phyloP scores from a whole-genome alignment of 2,329 filamentous ascomycete genomes.

The Eurotiales sp. region DNA sequence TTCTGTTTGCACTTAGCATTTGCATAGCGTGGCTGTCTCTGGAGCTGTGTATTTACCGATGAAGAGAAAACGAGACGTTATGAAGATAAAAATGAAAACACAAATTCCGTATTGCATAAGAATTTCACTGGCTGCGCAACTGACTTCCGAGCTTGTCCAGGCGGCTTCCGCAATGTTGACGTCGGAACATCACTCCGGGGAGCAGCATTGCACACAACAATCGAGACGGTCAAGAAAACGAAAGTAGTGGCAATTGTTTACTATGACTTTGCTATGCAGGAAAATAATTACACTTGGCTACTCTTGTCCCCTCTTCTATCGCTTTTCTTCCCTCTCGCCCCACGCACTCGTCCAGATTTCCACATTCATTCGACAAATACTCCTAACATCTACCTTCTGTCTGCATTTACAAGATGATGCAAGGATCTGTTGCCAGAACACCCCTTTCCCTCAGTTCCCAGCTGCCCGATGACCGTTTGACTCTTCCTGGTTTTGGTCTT shows the following conservation, averaged over 20 bases:
- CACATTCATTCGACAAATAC: neutral
- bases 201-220: neutral
- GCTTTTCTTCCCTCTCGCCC: neutral
- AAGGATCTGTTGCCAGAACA: constrained; percentile 1
- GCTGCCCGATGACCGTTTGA: constrained; percentile 15
- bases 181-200: constrained; percentile 9
- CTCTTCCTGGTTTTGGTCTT: constrained; percentile 32
- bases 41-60: neutral
- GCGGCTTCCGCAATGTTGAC: constrained; percentile 12
- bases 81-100: neutral
- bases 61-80: neutral
- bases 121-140: constrained; percentile 11
- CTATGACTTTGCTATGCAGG: too few species aligned
- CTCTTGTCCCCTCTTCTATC: neutral
- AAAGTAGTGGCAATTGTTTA: too few species aligned
- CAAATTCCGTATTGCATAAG: too few species aligned
- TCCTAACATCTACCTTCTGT: neutral
- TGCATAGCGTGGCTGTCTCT: constrained; percentile 15
- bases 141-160: constrained; percentile 6
- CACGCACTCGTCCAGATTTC: neutral
- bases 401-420: constrained; percentile 9
- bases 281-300: neutral
- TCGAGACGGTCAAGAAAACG: neutral
- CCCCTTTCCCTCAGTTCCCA: constrained; percentile 8
- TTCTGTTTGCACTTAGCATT: neutral